A percentile compares a stretch with the other conserved stretches of the same genome.
These are phyloP conservation scores for Zangia roseola DNA, from an alignment of 768 basidiomycete species.

Conservation along the genomic window DNA sequence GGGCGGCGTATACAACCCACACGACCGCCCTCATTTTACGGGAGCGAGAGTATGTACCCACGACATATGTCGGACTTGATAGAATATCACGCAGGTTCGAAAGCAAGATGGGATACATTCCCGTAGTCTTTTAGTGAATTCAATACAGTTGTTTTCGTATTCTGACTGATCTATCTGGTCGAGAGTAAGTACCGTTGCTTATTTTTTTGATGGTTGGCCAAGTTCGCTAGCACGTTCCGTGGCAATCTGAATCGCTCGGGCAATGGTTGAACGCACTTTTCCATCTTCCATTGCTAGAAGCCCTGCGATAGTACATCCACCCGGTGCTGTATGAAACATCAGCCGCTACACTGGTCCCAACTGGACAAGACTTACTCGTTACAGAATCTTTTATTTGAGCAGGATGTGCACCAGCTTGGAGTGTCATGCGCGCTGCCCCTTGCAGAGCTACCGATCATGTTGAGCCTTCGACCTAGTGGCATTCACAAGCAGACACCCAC, in stretches of 20 bases:
- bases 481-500: slow-evolving; percentile 43
- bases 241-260: slow-evolving; percentile 90
- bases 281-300: slow-evolving; percentile 94
- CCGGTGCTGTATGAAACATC: slow-evolving; percentile 67
- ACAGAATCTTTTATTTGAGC: slow-evolving; percentile 97
- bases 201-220: slow-evolving; percentile 66
- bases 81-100: slow-evolving; percentile 30
- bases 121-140: background rate
- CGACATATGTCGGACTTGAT: slow-evolving; percentile 36
- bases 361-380: slow-evolving; percentile 64
- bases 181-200: background rate
- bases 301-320: slow-evolving; percentile 98
- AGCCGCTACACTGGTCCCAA: background rate
- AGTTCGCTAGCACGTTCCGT: slow-evolving; percentile 86
- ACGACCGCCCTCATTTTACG: slow-evolving; percentile 95
- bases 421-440: slow-evolving; percentile 93
- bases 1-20: slow-evolving; percentile 70
- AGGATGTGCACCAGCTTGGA: slow-evolving; percentile 87
- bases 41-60: slow-evolving; percentile 67
- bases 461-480: background rate
- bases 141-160: background rate
- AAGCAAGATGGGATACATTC: slow-evolving; percentile 37
- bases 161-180: background rate
- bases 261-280: slow-evolving; percentile 88
- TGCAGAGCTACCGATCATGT: slow-evolving; percentile 66